phyloP scores from a whole-genome alignment of 441 rosid genomes.

The Heliophila coronopifolia region DNA sequence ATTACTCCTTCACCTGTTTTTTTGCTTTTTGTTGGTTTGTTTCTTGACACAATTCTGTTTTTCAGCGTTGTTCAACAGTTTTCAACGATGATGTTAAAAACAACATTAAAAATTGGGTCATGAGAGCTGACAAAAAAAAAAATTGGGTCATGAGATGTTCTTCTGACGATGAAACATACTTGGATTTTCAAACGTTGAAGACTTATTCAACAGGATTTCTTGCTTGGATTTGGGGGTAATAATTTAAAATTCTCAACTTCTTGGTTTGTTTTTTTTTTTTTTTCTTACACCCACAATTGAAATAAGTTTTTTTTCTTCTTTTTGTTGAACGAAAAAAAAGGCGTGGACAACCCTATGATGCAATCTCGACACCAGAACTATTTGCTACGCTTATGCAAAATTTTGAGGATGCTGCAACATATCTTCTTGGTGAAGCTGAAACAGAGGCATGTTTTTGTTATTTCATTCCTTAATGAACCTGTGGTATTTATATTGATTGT shows the following conservation, averaged over 20 bases:
- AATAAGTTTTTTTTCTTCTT: slow-evolving; percentile 12
- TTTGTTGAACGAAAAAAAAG: slow-evolving; percentile 33
- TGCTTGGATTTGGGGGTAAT: slow-evolving; percentile 50
- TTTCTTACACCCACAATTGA: slow-evolving; percentile 18
- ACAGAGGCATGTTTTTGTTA: slow-evolving; percentile 31
- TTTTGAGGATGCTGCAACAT: slow-evolving; percentile 83
- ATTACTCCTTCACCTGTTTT: not conserved
- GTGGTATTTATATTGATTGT: slow-evolving; percentile 3
- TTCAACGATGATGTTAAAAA: slow-evolving; percentile 77
- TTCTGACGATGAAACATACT: slow-evolving; percentile 64
- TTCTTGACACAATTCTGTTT: slow-evolving; percentile 10
- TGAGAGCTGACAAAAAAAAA: no score
- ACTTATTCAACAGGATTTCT: slow-evolving; percentile 92
- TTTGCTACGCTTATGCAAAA: slow-evolving; percentile 90
- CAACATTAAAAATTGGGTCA: slow-evolving; percentile 79
- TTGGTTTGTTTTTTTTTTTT: not conserved
- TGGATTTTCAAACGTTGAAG: slow-evolving; percentile 79
- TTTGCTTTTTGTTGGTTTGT: slow-evolving; percentile 14
- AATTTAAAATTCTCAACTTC: slow-evolving; percentile 10
- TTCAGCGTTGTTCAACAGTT: slow-evolving; percentile 81
- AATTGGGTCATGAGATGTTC: slow-evolving; percentile 45
- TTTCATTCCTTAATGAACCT: slow-evolving; percentile 12
- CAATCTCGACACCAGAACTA: slow-evolving; percentile 86
- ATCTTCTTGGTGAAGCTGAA: slow-evolving; percentile 87
- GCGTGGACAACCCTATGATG: slow-evolving; percentile 86